phyloP scores from a whole-genome alignment of 805 yeast genomes.

The Spathaspora boniae region DNA sequence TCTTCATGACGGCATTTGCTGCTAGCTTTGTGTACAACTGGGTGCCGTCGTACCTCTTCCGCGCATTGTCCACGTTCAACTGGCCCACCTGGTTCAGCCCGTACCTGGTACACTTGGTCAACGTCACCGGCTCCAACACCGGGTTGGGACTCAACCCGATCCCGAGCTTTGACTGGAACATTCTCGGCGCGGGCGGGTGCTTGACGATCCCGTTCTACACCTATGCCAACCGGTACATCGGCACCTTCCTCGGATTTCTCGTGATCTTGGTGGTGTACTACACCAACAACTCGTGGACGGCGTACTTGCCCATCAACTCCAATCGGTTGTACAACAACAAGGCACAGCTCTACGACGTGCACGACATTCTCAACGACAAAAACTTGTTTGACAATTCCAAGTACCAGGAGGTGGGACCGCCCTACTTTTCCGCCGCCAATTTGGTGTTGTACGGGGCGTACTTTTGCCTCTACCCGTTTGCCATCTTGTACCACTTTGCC shows the following conservation, averaged over 20 bases:
- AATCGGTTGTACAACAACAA: conserved; percentile 50
- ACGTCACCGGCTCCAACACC: conserved; percentile 32
- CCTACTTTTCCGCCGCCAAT: conserved; percentile 62
- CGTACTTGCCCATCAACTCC: conserved; percentile 50
- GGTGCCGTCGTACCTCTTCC: conserved; percentile 40
- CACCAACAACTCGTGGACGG: conserved; percentile 49
- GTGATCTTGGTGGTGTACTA: conserved; percentile 36
- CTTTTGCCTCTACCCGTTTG: conserved; percentile 55
- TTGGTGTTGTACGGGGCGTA: conserved; percentile 55
- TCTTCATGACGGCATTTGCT: conserved; percentile 31
- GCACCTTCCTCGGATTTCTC: conserved; percentile 31
- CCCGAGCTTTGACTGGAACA: conserved; percentile 44
- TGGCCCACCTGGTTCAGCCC: conserved; percentile 47
- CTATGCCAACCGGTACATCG: conserved; percentile 37
- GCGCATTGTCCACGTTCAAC: conserved; percentile 37
- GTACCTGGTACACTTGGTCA: conserved; percentile 36
- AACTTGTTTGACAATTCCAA: conserved; percentile 44
- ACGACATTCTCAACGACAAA: conserved; percentile 40
- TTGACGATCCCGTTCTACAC: conserved; percentile 42
- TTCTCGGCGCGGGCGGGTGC: conserved; percentile 34
- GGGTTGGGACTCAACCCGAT: conserved; percentile 42
- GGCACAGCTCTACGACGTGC: conserved; percentile 47
- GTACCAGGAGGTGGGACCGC: conserved; percentile 58
- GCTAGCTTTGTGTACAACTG: conserved; percentile 40
- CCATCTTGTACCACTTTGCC: conserved; percentile 45